phyloP scores from a whole-genome alignment of 2,329 filamentous ascomycete genomes.

The Fusarium citri region DNA sequence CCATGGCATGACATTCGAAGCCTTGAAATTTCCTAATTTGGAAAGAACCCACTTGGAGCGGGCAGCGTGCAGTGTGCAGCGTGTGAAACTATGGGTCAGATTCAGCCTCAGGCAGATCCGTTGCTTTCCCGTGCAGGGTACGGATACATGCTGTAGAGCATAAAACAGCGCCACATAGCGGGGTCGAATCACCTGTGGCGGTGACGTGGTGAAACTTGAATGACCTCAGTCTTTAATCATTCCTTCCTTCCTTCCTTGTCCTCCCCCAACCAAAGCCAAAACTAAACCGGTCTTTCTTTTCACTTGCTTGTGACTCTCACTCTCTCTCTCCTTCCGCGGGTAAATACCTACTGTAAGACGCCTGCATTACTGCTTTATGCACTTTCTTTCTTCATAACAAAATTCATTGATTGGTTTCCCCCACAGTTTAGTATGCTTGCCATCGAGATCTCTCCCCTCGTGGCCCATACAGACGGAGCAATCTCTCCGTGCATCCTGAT shows the following conservation, averaged over 20 bases:
- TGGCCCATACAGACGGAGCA: constrained; percentile 29
- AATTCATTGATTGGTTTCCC: constrained; percentile 11
- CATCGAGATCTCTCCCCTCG: constrained; percentile 38
- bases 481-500: constrained; percentile 17
- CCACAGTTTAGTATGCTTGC: constrained; percentile 5
- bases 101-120: background rate
- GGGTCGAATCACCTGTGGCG: constrained; percentile 26
- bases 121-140: background rate
- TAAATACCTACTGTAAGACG: constrained; percentile 3
- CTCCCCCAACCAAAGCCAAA: background rate
- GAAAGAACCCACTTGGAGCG: constrained; percentile 10
- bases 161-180: constrained; percentile 31
- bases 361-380: constrained; percentile 1
- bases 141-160: too few species aligned
- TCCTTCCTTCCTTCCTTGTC: background rate
- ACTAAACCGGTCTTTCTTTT: background rate
- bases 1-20: constrained; percentile 2
- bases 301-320: background rate
- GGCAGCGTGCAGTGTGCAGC: background rate
- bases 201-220: constrained; percentile 23
- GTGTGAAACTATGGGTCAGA: constrained; percentile 5
- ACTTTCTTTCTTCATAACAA: background rate
- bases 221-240: constrained; percentile 13
- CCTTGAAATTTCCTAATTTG: background rate
- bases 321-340: background rate